Base-by-base conservation (phyloP, 2,329 filamentous ascomycete species). In the Arthroderma sp. region DNA sequence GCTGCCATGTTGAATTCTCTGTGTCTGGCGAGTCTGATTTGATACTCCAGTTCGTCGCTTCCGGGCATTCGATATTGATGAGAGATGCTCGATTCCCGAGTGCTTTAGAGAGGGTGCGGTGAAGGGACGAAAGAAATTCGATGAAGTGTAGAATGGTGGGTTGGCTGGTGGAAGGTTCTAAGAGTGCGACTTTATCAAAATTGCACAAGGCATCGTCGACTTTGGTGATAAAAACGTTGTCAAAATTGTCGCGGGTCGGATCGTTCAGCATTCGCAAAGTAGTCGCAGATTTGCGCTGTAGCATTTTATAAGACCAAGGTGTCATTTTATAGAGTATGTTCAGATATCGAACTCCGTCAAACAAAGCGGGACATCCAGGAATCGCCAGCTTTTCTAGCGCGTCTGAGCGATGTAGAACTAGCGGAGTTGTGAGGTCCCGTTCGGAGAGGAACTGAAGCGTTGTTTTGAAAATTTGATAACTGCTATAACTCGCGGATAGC, bases 241-340 rank as follows among this genome's bases (percentile, higher is more conserved):
- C 83, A 53, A 96, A 96, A 47, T 88, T 85, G 57, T 94, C 82
- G 34, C 79, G 75, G 2, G 76, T 67, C 39, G 77, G 75, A 56
- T 91, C 80, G 47, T 82, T 82, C 6, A 96, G 72, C 56, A 87
- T 80, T 15, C 77, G 73, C 28, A 91, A 68, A 0, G 87, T 89
- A 37, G 77, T 72, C 49, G 72, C 77, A 36, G 89, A 86, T 58
- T 94, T 81, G 43, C 80, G 74, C 39, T 79, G 79, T 37, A 98
- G 70, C 42, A 81, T 63, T 27, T 68, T 67, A 52, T 88, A 93
- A 6, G 88, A 91, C 81, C 83, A 94, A 9, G 77, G 65, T 0
- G 79, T 83, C 83, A 95, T 94, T 63, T 94, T 95, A 67, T 81
- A 95, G 4, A 94, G 67, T 15, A 96, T 57, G 53, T 98, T 98